These are phyloP conservation scores for Exidia glandulosa DNA, from an alignment of 768 basidiomycete species.

Conservation along the genomic window DNA sequence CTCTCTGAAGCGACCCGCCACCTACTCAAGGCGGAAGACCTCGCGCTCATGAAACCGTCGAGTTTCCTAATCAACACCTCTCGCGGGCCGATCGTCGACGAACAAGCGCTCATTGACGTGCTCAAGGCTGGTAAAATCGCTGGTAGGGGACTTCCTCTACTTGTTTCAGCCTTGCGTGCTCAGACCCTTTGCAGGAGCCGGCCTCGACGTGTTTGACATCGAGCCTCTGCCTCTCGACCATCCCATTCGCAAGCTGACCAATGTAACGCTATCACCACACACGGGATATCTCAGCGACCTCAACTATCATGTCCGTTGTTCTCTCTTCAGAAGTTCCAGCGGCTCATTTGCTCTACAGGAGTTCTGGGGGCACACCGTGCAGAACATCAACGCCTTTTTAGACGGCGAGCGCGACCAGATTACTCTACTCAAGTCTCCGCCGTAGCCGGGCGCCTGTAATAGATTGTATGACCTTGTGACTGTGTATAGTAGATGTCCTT, in stretches of 20 bases:
- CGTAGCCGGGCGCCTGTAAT: neutral
- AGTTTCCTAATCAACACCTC: slow-evolving; percentile 58
- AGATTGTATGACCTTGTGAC: neutral
- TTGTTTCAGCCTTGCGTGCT: neutral
- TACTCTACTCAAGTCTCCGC: neutral
- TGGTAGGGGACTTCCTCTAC: neutral
- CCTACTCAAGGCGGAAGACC: slow-evolving; percentile 37
- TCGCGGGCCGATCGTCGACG: slow-evolving; percentile 55
- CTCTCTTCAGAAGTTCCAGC: neutral
- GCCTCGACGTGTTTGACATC: slow-evolving; percentile 53
- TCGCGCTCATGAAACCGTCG: slow-evolving; percentile 42
- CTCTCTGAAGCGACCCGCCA: slow-evolving; percentile 39
- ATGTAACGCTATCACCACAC: slow-evolving; percentile 51
- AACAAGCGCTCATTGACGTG: slow-evolving; percentile 38
- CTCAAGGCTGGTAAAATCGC: slow-evolving; percentile 37
- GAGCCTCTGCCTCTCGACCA: slow-evolving; percentile 55
- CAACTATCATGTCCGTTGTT: slow-evolving; percentile 33
- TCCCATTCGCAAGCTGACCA: slow-evolving; percentile 38
- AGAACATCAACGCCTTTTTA: slow-evolving; percentile 46
- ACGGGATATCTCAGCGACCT: slow-evolving; percentile 42
- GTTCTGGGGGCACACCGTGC: slow-evolving; percentile 44
- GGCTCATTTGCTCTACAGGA: slow-evolving; percentile 16
- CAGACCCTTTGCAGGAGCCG: slow-evolving; percentile 29
- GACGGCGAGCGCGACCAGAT: slow-evolving; percentile 26
- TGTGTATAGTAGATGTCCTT: neutral